Conservation (phyloP, 2,329 filamentous ascomycete species). For the Coniochaeta ligniaria region DNA sequence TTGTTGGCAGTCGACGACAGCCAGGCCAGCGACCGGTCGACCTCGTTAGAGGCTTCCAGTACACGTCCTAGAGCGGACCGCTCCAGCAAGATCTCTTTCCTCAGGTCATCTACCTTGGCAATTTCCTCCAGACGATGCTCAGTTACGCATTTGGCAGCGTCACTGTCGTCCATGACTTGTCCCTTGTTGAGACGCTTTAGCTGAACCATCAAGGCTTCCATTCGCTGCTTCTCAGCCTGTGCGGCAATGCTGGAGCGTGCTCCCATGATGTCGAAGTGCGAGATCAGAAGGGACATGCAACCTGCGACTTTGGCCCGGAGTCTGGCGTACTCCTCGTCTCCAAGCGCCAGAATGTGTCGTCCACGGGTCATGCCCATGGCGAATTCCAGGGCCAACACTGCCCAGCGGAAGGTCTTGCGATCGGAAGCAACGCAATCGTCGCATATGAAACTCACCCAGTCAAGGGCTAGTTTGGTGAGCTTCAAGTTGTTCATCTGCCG, state of each 20-base stretch:
- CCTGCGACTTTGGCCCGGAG: constrained; percentile 85
- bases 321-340: constrained; percentile 77
- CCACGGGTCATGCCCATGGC: constrained; percentile 96
- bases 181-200: constrained; percentile 74
- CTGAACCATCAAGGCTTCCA: constrained; percentile 73
- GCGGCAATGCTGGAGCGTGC: constrained; percentile 88
- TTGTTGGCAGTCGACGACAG: constrained; percentile 92
- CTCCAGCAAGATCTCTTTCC: constrained; percentile 75
- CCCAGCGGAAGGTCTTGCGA: constrained; percentile 94
- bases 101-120: constrained; percentile 66
- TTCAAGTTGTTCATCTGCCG: constrained; percentile 97
- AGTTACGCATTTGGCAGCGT: constrained; percentile 67
- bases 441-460: constrained; percentile 98
- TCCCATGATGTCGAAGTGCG: constrained; percentile 98
- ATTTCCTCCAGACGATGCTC: constrained; percentile 70
- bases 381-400: constrained; percentile 89
- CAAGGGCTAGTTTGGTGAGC: constrained; percentile 83
- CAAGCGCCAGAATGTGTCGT: constrained; percentile 84
- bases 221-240: constrained; percentile 83
- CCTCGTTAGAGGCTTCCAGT: constrained; percentile 89
- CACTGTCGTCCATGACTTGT: constrained; percentile 69
- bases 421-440: constrained; percentile 94
- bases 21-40: constrained; percentile 88
- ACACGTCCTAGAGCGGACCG: constrained; percentile 84
- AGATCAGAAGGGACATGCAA: constrained; percentile 95